Conservation (phyloP, 2,329 filamentous ascomycete genomes). For the Cladosporium sp. region DNA sequence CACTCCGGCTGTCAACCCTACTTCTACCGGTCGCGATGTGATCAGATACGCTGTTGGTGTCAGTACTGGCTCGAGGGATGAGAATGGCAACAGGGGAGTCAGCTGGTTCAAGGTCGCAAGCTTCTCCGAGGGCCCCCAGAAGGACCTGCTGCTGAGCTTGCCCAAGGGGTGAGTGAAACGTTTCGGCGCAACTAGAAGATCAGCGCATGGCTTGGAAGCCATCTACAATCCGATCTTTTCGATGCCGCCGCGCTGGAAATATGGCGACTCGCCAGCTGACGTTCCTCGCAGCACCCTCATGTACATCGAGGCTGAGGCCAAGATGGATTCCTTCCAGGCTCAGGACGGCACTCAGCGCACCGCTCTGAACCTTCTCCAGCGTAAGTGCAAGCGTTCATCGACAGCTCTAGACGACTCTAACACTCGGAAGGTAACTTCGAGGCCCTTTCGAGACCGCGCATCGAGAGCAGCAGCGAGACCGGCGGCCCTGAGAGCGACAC, state of each 20-base stretch:
- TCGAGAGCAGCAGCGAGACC: slow-evolving; percentile 2
- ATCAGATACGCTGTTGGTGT: slow-evolving; percentile 72
- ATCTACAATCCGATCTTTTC: too few species aligned
- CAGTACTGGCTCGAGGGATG: slow-evolving; percentile 59
- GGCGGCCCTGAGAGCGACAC: slow-evolving; percentile 18
- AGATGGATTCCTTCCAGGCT: slow-evolving; percentile 61
- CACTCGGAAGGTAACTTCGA: slow-evolving; percentile 40
- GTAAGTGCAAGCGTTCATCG: slow-evolving; percentile 48
- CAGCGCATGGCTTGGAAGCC: too few species aligned
- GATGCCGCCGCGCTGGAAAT: too few species aligned
- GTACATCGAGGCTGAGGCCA: slow-evolving; percentile 76
- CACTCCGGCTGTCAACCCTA: slow-evolving; percentile 67
- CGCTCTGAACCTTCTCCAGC: slow-evolving; percentile 66
- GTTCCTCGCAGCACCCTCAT: slow-evolving; percentile 58
- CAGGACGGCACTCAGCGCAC: slow-evolving; percentile 61
- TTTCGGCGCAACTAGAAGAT: too few species aligned
- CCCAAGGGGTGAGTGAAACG: slow-evolving; percentile 68
- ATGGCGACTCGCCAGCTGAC: not conserved
- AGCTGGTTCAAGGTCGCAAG: slow-evolving; percentile 79
- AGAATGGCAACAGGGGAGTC: slow-evolving; percentile 59
- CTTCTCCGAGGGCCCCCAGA: slow-evolving; percentile 61
- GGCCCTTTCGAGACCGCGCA: slow-evolving; percentile 37
- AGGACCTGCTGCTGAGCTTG: slow-evolving; percentile 66
- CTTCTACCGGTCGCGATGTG: slow-evolving; percentile 65
- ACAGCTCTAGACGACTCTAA: too few species aligned